phyloP scores from a whole-genome alignment of 73 alveolate genomes.

The Diophrys appendiculata region DNA sequence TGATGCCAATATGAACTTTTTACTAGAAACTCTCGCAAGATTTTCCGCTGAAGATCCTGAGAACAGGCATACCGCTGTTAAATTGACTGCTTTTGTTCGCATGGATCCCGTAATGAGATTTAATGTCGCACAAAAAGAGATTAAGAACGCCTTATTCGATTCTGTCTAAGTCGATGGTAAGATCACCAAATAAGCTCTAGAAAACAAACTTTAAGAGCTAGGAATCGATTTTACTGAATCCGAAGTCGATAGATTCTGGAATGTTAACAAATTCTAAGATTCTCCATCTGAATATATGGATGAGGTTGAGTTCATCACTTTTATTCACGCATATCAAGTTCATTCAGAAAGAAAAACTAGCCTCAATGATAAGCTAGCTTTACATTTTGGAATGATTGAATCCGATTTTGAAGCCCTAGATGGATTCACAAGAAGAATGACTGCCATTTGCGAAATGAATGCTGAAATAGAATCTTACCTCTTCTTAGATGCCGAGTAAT shows the following conservation, averaged over 20 bases:
- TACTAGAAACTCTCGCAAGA: constrained; percentile 29
- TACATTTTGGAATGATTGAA: constrained; percentile 15
- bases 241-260: constrained; percentile 5
- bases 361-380: neutral
- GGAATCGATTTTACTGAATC: constrained; percentile 7
- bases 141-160: neutral
- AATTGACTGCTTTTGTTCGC: constrained; percentile 47
- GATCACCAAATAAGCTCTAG: neutral
- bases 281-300: constrained; percentile 12
- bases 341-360: neutral
- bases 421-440: constrained; percentile 25
- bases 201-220: too few relatives aligned
- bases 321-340: constrained; percentile 29
- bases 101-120: constrained; percentile 1
- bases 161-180: neutral
- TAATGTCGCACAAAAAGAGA: neutral
- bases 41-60: constrained; percentile 14
- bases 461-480: constrained; percentile 30
- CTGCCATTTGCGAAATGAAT: constrained; percentile 27
- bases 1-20: constrained; percentile 23
- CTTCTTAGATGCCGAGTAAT: constrained; percentile 77
- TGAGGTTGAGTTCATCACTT: constrained; percentile 20
- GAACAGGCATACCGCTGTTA: constrained; percentile 55
- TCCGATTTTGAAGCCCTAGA: constrained; percentile 19
- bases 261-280: neutral